Percentiles rank a stretch among this genome's conserved stretches.
phyloP scores from a whole-genome alignment of 2,329 filamentous ascomycete species.

The Aplosporella prunicola region DNA sequence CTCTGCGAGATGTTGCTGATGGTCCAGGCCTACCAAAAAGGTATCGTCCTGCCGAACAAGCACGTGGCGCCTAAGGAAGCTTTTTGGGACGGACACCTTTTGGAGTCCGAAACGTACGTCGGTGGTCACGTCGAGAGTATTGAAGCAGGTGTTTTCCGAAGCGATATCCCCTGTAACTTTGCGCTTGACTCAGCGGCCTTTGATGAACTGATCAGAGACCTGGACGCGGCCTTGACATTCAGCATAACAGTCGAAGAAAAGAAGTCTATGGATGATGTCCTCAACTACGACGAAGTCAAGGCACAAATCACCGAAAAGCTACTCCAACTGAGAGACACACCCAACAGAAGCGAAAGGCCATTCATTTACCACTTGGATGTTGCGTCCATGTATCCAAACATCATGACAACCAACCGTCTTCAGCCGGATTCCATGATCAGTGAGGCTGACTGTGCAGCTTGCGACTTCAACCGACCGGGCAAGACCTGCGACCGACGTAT shows the following conservation, averaged over 20 bases:
- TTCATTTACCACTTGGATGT: constrained; percentile 98
- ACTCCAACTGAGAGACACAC: constrained; percentile 64
- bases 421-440: constrained; percentile 99
- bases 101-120: constrained; percentile 96
- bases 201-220: constrained; percentile 75
- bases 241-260: constrained; percentile 50
- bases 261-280: constrained; percentile 42
- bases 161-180: constrained; percentile 93
- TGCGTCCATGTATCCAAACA: constrained; percentile 99
- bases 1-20: constrained; percentile 99
- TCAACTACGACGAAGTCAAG: constrained; percentile 55
- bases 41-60: constrained; percentile 92
- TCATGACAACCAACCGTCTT: constrained; percentile 97
- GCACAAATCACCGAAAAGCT: constrained; percentile 67
- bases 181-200: constrained; percentile 79
- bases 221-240: constrained; percentile 84
- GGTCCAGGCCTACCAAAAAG: constrained; percentile 91
- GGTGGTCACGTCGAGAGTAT: constrained; percentile 99
- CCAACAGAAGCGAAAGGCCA: constrained; percentile 74
- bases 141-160: constrained; percentile 90
- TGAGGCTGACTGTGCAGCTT: constrained; percentile 91
- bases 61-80: constrained; percentile 82
- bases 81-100: constrained; percentile 92
- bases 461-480: constrained; percentile 94
- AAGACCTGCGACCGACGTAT: constrained; percentile 93